Base-by-base conservation (phyloP, 2,329 filamentous ascomycete genomes). In the Waltergamsia citrina region DNA sequence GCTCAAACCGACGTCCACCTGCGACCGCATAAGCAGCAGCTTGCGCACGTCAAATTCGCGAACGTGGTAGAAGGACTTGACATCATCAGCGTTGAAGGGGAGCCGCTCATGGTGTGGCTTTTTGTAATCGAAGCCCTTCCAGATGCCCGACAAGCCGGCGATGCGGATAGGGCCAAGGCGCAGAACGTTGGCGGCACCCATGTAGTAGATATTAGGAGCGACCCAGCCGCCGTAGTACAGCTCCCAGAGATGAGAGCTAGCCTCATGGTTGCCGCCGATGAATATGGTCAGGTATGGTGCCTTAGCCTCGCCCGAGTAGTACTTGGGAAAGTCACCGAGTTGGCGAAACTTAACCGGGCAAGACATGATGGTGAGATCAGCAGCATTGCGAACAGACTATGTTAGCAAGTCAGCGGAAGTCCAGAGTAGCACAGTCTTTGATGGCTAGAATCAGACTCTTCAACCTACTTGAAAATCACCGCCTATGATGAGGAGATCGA, bases 201-300 rank as follows among this genome's bases (percentile, higher is more conserved):
- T 71, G 60, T 95, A 98, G 66, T 95, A 98, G 42, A 98, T 96
- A 45, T 92, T 94, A 7, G 86, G 87, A 7, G 90, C 90, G 6
- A 86, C 92, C 92, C 92, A 98, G 33, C 92, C 92, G 33, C 92
- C 92, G 52, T 96, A 94, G 62, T 85, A 94, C 1, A 98, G 72
- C 59, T 98, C 92, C 67, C 80, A 92, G 5, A 94, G 65, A 57
- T 96, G 78, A 33, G 84, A 87, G 49, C 84, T 84, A 1, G 92
- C 90, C 62, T 98, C 92, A 50, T 98, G 92, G 52, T 98, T 98
- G 3, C 92, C 92, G 28, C 81, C 88, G 33, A 94, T 79, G 59
- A 96, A 96, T 29, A 96, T 65, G 12, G 92, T 98, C 29, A 94
- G 69, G 52, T 87, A 94, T 0, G 92, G 92, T 1, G 92, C 92